Evolutionary conservation across 192 early-diverging fungal genomes (phyloP).

Genomic region (Podila epigama): DNA sequence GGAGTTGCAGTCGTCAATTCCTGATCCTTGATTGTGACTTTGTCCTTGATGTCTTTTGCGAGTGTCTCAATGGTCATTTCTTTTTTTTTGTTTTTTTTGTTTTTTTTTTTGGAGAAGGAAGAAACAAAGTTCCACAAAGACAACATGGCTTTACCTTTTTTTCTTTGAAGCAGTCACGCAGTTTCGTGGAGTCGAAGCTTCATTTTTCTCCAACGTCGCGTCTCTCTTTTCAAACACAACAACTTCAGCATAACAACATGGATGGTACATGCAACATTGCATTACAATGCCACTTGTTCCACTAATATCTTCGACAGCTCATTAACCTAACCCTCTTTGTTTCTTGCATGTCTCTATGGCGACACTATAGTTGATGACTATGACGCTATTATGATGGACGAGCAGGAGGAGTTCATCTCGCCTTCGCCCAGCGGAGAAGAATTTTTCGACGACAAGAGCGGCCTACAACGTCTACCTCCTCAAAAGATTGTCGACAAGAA

Average conservation of each 20-base stretch:
- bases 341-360: no score
- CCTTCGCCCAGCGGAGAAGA: neutral
- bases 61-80: slow-evolving; percentile 37
- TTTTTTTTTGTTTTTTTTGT: no score
- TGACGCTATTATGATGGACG: slow-evolving; percentile 1
- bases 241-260: neutral
- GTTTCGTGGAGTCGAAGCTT: neutral
- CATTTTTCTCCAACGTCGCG: neutral
- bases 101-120: neutral
- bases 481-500: slow-evolving; percentile 6
- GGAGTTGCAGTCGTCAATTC: no score
- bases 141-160: neutral
- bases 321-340: no score
- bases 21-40: slow-evolving; percentile 20
- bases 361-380: slow-evolving; percentile 7
- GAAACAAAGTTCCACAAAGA: neutral
- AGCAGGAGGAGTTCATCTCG: neutral
- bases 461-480: neutral
- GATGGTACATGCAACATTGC: no score
- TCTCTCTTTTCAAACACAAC: neutral
- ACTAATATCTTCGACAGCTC: no score
- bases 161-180: neutral
- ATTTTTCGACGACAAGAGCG: slow-evolving; percentile 2
- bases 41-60: slow-evolving; percentile 17
- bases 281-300: no score